Evolutionary conservation across 75 land plant species (phyloP), one percentile per base, ranked within the genome.

Genomic region (Cupressus sempervirens): DNA sequence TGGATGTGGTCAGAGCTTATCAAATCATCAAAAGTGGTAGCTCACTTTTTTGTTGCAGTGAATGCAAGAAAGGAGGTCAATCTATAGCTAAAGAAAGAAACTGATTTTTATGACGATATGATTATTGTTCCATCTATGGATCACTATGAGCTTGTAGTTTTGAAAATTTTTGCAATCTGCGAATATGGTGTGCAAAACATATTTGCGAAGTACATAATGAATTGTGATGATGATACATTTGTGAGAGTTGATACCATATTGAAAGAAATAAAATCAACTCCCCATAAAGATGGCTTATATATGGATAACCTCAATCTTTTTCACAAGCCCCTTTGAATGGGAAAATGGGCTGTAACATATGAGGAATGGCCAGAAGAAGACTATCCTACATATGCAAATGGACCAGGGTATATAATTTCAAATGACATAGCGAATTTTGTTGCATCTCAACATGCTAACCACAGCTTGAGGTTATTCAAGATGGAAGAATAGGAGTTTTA

Each of bases 211-310:
- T 88, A 93, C 68, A 83, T 92, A 9, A 92, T 93, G 95, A 93
- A 93, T 81, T 86, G 90, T 85, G 95, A 93, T 77, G 95, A 93
- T 89, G 95, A 93, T 77, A 92, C 94, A 50, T 93, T 93, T 88
- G 86, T 93, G 76, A 87, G 94, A 82, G 88, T 93, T 82, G 92
- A 93, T 76, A 88, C 86, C 12, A 87, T 93, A 43, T 68, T 92
- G 30, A 87, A 83, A 32, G 83, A 85, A 73, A 83, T 91, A 35
- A 80, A 80, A 26, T 48, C 26, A 13, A 73, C 85, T 72, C 70
- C 38, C 82, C 82, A 58, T 48, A 72, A 86, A 77, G 67, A 54
- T 73, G 72, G 90, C 41, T 83, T 85, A 82, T 91, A 86, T 72
- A 93, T 93, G 95, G 94, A 94, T 26, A 93, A 91, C 77, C 90